These are phyloP conservation scores for Corrigiola litoralis DNA, from an alignment of 179 eudicot genomes.

Conservation along the genomic window DNA sequence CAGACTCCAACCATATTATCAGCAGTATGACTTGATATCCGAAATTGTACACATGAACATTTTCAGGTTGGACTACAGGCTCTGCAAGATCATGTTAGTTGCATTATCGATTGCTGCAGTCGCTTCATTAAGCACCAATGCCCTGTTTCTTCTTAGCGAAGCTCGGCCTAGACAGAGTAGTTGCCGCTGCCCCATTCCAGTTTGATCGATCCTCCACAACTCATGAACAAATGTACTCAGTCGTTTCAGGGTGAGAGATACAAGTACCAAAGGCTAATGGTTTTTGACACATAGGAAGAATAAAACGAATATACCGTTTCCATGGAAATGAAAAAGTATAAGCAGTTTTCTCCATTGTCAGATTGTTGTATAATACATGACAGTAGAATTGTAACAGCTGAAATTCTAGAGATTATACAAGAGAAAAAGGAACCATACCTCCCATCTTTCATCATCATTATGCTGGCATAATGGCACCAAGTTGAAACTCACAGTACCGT, in stretches of 20 bases:
- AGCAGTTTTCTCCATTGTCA: conserved; percentile 34
- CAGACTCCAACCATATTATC: no score
- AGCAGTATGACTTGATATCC: no score
- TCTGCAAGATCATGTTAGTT: no score
- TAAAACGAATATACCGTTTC: no score
- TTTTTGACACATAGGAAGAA: not conserved
- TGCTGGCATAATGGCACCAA: conserved; percentile 56
- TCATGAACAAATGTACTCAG: no score
- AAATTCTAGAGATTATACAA: not conserved
- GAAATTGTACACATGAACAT: no score
- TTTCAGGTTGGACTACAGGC: no score
- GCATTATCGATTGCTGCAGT: no score
- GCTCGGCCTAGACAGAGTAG: conserved; percentile 63
- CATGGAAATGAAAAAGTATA: conserved; percentile 35
- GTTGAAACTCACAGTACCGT: conserved; percentile 64
- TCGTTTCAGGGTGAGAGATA: no score
- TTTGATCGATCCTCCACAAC: conserved; percentile 67
- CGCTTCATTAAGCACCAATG: no score
- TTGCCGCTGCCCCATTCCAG: conserved; percentile 80
- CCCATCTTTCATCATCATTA: conserved; percentile 56
- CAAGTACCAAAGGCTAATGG: not conserved
- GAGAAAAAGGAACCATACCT: conserved; percentile 29
- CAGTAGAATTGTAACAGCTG: no score
- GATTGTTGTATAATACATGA: not conserved
- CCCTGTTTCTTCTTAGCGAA: no score